Conservation (phyloP, 495 filamentous ascomycete genomes). For the Neurospora tetrasperma region DNA sequence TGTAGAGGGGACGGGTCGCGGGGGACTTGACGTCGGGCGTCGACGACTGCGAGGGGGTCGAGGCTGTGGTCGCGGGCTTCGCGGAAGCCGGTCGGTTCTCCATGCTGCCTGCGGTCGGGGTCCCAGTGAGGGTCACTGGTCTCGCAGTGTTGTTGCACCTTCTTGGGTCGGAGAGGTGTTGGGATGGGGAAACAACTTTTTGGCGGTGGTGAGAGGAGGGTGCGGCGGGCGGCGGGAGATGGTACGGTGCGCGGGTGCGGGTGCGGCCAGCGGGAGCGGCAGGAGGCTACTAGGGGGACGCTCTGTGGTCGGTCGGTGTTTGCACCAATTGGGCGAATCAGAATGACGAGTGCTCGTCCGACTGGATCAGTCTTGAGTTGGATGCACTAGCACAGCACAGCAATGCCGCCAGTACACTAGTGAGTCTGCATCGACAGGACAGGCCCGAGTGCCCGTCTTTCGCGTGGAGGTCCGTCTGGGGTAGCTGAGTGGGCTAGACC, state of each 20-base stretch:
- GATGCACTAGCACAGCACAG: constrained; percentile 9
- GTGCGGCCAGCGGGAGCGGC: constrained; percentile 17
- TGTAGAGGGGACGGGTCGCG: constrained; percentile 21
- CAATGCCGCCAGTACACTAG: neutral
- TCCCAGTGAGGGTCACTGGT: constrained; percentile 17
- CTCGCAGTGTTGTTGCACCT: constrained; percentile 17
- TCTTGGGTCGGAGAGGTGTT: neutral
- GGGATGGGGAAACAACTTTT: constrained; percentile 10
- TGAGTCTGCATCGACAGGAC: constrained; percentile 1
- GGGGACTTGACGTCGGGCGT: constrained; percentile 21
- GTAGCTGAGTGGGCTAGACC: neutral
- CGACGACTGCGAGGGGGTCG: constrained; percentile 16
- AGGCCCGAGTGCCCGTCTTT: constrained; percentile 1
- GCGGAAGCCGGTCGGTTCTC: constrained; percentile 25
- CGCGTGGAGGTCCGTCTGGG: neutral
- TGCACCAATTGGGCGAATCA: constrained; percentile 26
- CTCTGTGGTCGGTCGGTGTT: constrained; percentile 16
- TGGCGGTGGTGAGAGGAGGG: constrained; percentile 16
- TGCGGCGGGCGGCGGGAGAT: constrained; percentile 19
- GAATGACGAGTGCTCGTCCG: constrained; percentile 15
- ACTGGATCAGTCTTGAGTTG: constrained; percentile 7
- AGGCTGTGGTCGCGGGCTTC: constrained; percentile 13
- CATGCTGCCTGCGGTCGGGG: constrained; percentile 17
- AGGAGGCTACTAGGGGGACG: constrained; percentile 5
- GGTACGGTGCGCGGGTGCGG: constrained; percentile 5